phyloP scores from a whole-genome alignment of 2,329 filamentous ascomycete genomes.

The Botrytis fragariae region DNA sequence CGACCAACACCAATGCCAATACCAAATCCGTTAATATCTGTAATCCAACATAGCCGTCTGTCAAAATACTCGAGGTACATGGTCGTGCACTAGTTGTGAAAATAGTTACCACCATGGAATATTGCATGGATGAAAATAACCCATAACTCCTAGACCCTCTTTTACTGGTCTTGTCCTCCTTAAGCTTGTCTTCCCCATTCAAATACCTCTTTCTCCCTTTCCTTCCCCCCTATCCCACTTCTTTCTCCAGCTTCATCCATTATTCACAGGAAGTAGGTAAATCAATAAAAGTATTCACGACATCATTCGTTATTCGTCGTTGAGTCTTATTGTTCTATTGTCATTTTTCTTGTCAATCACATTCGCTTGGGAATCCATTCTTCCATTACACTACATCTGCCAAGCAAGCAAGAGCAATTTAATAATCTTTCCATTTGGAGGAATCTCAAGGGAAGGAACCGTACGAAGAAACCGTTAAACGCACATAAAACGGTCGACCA shows the following conservation, averaged over 20 bases:
- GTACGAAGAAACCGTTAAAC: background rate
- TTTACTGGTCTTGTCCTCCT: background rate
- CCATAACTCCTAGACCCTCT: background rate
- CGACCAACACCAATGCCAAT: background rate
- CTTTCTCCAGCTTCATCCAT: background rate
- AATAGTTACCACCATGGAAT: background rate
- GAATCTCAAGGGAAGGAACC: background rate
- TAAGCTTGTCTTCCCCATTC: slow-evolving; percentile 1
- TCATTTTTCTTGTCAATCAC: background rate
- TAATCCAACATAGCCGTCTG: background rate
- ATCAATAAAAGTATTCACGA: background rate
- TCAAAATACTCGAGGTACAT: background rate
- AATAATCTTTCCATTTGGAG: background rate
- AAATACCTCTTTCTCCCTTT: background rate
- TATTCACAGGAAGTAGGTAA: background rate
- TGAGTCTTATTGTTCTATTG: background rate
- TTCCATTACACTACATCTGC: background rate
- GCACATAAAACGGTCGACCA: background rate
- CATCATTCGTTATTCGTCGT: slow-evolving; percentile 11
- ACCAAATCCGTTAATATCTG: background rate
- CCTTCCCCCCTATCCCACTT: background rate
- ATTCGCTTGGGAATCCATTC: background rate
- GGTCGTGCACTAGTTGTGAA: background rate
- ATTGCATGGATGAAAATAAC: background rate
- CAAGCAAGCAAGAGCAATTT: background rate